Percentiles rank a stretch among this genome's conserved stretches.
phyloP scores from a whole-genome alignment of 306 rosid species.

The Biancaea sappan region DNA sequence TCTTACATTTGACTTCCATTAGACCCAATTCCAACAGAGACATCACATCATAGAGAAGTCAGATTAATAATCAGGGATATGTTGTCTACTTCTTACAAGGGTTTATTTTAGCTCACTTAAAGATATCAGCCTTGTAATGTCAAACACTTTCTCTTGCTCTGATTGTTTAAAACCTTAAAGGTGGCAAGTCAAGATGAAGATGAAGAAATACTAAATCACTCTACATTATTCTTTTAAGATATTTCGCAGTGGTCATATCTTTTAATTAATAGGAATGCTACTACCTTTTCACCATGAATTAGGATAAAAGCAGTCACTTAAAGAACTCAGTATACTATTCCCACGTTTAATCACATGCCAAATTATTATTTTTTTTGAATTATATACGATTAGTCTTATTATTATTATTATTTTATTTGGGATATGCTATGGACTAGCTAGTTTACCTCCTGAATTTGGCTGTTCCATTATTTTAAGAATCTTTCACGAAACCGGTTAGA shows the following conservation, averaged over 20 bases:
- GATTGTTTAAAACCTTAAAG: not conserved
- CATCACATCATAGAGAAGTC: constrained; percentile 9
- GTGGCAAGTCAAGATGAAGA: not conserved
- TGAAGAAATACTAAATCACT: constrained; percentile 2
- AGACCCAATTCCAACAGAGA: not conserved
- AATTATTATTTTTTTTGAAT: not conserved
- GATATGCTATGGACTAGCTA: not conserved
- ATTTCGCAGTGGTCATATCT: not conserved
- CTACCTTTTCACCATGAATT: not conserved
- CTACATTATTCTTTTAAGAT: not conserved
- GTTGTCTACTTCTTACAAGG: too few relatives aligned
- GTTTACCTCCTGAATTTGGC: not conserved
- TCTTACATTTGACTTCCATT: constrained; percentile 32
- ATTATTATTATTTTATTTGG: not conserved
- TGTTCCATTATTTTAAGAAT: not conserved
- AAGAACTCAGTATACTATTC: not conserved
- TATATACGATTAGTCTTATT: not conserved
- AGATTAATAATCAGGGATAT: not conserved
- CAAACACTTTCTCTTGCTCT: not conserved
- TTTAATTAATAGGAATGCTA: not conserved
- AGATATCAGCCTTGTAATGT: not conserved
- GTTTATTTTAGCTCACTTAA: too few relatives aligned
- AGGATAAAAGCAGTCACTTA: not conserved
- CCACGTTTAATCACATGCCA: not conserved
- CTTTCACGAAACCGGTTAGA: too few relatives aligned